Base-by-base conservation (phyloP, 805 yeast species). In the Pichia paraexigua region DNA sequence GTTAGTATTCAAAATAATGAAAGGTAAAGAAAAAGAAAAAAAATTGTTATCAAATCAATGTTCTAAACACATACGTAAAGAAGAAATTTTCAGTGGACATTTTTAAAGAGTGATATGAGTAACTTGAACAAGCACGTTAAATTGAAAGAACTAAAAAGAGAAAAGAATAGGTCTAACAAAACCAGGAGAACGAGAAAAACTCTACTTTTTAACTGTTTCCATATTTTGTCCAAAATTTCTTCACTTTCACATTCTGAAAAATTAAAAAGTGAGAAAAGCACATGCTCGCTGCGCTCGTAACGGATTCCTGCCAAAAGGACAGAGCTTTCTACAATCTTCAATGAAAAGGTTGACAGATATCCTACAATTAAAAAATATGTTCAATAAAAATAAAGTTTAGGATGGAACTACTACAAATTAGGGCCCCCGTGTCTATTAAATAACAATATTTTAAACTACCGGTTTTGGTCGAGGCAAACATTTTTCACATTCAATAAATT, bases 51-150 rank as follows among this genome's bases (percentile, higher is more conserved):
- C 18, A 35, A 5, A 17, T 35, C 20, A n/a, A n/a, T 10, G 20
- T 35, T 3, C 39, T 35, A 5, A n/a, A 35, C 21, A 60, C 63
- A 50, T 58, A 60, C 62, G 69, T 65, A 57, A 65, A 65, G 48
- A 63, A 61, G 56, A 65, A 65, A 55, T 64, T 64, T 59, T 63
- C 69, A 32, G 55, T 56, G 28, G 62, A 55, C 61, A 58, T 57
- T 37, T 37, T 48, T 22, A 21, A 28, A 15, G 13, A 6, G 20
- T 24, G 24, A n/a, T 43, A 27, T 27, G 6, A 30, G 21, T 18
- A 41, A 41, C 21, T 27, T 27, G 25, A 47, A 32, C 41, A 11
- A 30, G 30, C 21, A 18, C 21, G 10, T 3, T 20, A 12, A 10
- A n/a, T 12, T 12, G 27, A 13, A 45, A 37, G 7, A 17, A 42